A percentile compares a stretch with the other conserved stretches of the same genome.
Conservation (phyloP, 805 yeast species). For the Yarrowia osloensis region DNA sequence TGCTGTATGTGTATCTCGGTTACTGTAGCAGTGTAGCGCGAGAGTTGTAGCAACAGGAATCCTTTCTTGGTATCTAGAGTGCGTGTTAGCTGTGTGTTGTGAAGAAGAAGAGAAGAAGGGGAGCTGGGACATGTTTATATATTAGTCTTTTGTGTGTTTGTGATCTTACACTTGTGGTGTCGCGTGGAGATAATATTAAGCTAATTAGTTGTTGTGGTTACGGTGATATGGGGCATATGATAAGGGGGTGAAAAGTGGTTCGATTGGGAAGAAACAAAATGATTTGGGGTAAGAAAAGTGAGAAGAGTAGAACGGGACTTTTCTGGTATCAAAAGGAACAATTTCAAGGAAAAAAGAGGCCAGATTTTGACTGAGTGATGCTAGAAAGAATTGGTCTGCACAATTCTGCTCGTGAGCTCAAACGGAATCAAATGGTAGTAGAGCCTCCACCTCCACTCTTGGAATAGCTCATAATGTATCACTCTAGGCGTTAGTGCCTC, state of each 20-base stretch:
- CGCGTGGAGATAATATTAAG: neutral
- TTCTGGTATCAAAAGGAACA: no score
- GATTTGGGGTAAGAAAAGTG: neutral
- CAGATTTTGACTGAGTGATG: no score
- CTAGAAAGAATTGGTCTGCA: no score
- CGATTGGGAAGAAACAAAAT: no score
- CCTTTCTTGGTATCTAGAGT: slow-evolving; percentile 24
- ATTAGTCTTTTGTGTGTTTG: neutral
- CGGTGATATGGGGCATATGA: neutral
- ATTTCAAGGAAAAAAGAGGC: no score
- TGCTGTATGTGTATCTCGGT: slow-evolving; percentile 11
- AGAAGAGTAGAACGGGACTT: no score
- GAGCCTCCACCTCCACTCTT: no score
- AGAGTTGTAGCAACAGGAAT: slow-evolving; percentile 13
- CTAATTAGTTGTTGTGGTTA: slow-evolving; percentile 4
- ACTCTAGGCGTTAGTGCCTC: no score
- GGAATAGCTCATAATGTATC: no score
- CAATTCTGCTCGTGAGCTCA: no score
- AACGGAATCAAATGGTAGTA: no score
- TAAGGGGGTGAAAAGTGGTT: neutral
- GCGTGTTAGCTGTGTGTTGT: slow-evolving; percentile 18
- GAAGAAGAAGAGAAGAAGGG: neutral
- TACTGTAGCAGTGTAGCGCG: slow-evolving; percentile 5
- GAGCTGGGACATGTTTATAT: neutral
- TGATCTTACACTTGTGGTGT: neutral